Base-by-base conservation (phyloP, 192 early-diverging fungal genomes). In the Radiomyces spectabilis region DNA sequence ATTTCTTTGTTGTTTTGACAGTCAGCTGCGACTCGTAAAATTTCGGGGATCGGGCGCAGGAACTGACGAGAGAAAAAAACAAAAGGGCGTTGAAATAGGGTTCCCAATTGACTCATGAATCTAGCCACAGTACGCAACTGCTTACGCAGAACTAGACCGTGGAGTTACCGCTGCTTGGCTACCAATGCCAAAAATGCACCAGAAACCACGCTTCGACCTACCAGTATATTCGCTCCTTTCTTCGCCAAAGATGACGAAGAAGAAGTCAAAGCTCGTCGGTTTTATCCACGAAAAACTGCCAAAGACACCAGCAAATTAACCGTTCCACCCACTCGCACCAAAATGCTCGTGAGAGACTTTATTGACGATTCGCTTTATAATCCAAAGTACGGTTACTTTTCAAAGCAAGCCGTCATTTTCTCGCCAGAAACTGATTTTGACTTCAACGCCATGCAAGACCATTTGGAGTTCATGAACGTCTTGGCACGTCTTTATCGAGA, bases 311-410 rank as follows among this genome's bases (percentile, higher is more conserved):
- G 70, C 5, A 49, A 51, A 33, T 45, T 9, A 16, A 67, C 55
- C 4, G 19, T 51, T 9, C 78, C 76, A 40, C 88, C 85, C 0
- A 65, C 59, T 19, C 73, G 74, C 29, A 73, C 72, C 24, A 79
- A 76, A 41, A 89, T 92, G 86, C 73, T 89, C 22, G 73, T 81
- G 5, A 71, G 95, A 21, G 92, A 97, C 57, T 96, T 94, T 71
- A 95, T 99, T 57, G 82, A 95, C 65, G 81, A 97, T 63, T 85
- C 91, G 33, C 85, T 99, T 8, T 99, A 99, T 74, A 89, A 99
- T 69, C 92, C 92, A 5, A 59, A 84, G 49, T 97, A 97, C 66
- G 96, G 96, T 2, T 99, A 99, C 74, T 99, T 99, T 74, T 92
- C 92, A 8, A 92, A 91, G 56, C 87, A 95, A 50, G 96, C 93